phyloP scores from a whole-genome alignment of 768 basidiomycete genomes.

The Gloeostereum incarnatum region DNA sequence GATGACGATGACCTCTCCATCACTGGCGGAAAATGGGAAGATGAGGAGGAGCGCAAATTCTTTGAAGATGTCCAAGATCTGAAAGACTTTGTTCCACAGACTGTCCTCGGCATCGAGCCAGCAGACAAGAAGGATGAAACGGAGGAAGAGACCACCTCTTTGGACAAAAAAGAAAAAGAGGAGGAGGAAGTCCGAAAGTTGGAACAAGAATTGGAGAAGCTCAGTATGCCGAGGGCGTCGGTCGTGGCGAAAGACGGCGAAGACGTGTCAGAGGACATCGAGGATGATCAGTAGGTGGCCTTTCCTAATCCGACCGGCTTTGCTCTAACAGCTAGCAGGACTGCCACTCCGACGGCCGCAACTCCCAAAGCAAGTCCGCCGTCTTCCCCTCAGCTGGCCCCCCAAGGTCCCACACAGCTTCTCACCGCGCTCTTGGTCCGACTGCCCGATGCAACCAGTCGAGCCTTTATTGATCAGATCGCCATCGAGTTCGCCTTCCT shows the following conservation, averaged over 20 bases:
- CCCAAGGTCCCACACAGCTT: conserved; percentile 89
- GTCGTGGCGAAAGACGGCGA: conserved; percentile 9
- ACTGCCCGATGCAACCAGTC: conserved; percentile 90
- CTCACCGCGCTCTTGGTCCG: conserved; percentile 85
- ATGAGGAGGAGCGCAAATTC: conserved; percentile 91
- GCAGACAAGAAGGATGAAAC: conserved; percentile 24
- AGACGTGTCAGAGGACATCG: conserved; percentile 18
- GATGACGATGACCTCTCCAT: conserved; percentile 51
- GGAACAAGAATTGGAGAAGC: conserved; percentile 67
- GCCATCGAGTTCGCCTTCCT: conserved; percentile 95
- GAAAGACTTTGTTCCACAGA: conserved; percentile 84
- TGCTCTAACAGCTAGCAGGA: conserved; percentile 15
- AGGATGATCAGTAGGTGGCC: conserved; percentile 35
- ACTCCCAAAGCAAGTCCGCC: conserved; percentile 60
- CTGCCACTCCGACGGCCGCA: conserved; percentile 53
- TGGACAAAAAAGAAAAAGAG: conserved; percentile 49
- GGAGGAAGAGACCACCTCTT: conserved; percentile 36
- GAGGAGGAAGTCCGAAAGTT: conserved; percentile 68
- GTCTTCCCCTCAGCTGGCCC: conserved; percentile 60
- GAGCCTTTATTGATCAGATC: conserved; percentile 82
- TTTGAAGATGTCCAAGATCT: conserved; percentile 91
- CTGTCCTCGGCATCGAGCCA: conserved; percentile 72
- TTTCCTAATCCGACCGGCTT: not conserved
- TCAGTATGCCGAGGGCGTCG: conserved; percentile 34
- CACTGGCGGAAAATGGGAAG: conserved; percentile 89